A percentile compares a stretch with the other conserved stretches of the same genome.
These are phyloP conservation scores for Tetrapyrgos nigripes DNA, from an alignment of 1,284 basidiomycete genomes.

Conservation along the genomic window DNA sequence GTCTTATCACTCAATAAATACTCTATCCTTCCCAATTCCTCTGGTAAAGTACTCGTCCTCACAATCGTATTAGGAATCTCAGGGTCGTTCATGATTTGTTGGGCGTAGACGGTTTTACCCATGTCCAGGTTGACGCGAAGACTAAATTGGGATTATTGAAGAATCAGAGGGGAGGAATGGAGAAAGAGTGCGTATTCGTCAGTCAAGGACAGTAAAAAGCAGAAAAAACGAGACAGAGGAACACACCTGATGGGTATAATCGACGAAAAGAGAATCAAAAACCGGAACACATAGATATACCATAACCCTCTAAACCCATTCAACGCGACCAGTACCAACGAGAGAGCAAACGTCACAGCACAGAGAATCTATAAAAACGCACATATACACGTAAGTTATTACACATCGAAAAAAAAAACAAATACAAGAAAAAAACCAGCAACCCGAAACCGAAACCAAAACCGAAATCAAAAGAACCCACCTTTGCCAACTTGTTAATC, in stretches of 20 bases:
- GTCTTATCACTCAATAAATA: conserved; percentile 98
- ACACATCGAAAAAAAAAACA: not conserved
- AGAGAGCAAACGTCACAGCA: conserved; percentile 91
- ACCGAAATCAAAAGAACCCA: conserved; percentile 34
- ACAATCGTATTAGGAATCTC: conserved; percentile 98
- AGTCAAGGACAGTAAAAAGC: not conserved
- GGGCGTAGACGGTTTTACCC: conserved; percentile 98
- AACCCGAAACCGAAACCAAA: too few species aligned
- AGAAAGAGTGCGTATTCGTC: not conserved
- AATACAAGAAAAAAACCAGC: not conserved
- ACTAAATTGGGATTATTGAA: conserved; percentile 48
- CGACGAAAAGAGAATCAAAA: conserved; percentile 97
- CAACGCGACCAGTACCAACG: conserved; percentile 90
- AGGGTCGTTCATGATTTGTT: conserved; percentile 91
- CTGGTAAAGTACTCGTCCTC: conserved; percentile 94
- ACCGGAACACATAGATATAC: conserved; percentile 97
- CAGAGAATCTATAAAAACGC: conserved; percentile 95
- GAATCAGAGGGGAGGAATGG: not conserved
- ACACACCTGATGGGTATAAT: conserved; percentile 98
- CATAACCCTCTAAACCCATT: conserved; percentile 97
- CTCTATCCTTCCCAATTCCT: conserved; percentile 96
- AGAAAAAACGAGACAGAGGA: not conserved
- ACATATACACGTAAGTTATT: not conserved
- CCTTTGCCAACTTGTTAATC: conserved; percentile 96
- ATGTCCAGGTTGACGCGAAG: conserved; percentile 98